Conservation (phyloP, 176 grass and related monocot species). For the Phragmites australis region DNA sequence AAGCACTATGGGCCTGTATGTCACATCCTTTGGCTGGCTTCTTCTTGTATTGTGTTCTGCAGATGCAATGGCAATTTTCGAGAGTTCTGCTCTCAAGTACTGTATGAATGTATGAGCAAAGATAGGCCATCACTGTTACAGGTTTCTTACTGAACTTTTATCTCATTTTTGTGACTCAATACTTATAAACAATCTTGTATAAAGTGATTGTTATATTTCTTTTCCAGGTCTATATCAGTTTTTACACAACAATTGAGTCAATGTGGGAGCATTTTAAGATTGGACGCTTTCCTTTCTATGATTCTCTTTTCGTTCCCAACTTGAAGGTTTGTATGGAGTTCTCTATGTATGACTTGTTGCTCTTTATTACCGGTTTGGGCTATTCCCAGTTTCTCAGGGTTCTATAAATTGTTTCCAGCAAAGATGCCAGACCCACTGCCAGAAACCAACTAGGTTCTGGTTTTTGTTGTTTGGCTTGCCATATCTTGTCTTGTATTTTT, state of each 20-base stretch:
- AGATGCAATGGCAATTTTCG: conserved; percentile 81
- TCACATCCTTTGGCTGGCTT: background rate
- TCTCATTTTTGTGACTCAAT: conserved; percentile 22
- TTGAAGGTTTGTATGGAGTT: conserved; percentile 65
- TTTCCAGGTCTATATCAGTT: conserved; percentile 78
- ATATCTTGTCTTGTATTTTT: background rate
- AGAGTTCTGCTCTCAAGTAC: conserved; percentile 89
- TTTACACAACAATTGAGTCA: conserved; percentile 81
- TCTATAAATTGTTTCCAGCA: background rate
- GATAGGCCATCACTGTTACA: conserved; percentile 86
- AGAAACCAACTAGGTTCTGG: conserved; percentile 9
- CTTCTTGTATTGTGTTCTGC: conserved; percentile 20
- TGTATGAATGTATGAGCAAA: conserved; percentile 99
- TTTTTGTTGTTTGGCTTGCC: background rate
- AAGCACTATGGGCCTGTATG: conserved; percentile 7
- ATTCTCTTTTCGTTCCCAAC: conserved; percentile 83
- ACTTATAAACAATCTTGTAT: conserved; percentile 9
- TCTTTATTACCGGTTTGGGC: conserved; percentile 20
- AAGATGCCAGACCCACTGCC: background rate
- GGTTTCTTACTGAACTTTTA: conserved; percentile 46
- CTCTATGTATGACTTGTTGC: conserved; percentile 16
- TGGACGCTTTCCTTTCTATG: conserved; percentile 55
- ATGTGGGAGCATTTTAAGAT: conserved; percentile 80
- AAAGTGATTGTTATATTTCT: conserved; percentile 30
- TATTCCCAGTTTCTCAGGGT: background rate